Conservation (phyloP, 352 stramenopile genomes). For the Stephanocyclus meneghinianus region DNA sequence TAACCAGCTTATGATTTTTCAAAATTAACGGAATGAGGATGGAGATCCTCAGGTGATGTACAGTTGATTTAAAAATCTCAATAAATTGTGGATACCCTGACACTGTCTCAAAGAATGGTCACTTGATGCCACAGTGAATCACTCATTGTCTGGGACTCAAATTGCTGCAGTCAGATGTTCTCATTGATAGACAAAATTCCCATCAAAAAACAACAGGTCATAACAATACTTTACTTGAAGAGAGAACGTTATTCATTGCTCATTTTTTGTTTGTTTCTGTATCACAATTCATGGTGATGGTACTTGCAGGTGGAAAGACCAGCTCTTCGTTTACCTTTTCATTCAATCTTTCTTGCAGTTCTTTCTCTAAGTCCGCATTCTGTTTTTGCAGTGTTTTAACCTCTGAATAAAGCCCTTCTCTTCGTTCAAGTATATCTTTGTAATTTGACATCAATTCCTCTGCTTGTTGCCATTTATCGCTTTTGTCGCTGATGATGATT, state of each 20-base stretch:
- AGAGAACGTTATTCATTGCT: neutral
- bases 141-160: no score
- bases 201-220: neutral
- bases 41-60: no score
- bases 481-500: constrained; percentile 20
- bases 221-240: neutral
- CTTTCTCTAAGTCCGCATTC: constrained; percentile 33
- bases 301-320: constrained; percentile 39
- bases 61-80: no score
- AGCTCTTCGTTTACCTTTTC: constrained; percentile 45
- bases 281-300: constrained; percentile 17
- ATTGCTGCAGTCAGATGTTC: no score
- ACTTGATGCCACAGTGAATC: no score
- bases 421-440: constrained; percentile 38
- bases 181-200: no score
- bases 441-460: constrained; percentile 50
- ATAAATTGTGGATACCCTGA: no score
- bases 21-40: no score
- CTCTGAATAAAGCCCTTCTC: constrained; percentile 37
- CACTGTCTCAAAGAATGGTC: no score
- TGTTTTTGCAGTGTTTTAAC: constrained; percentile 15
- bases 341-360: constrained; percentile 37
- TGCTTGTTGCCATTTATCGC: constrained; percentile 48
- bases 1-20: no score
- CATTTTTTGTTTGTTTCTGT: neutral